Evolutionary conservation across 2,329 filamentous ascomycete genomes (phyloP).

Genomic region (Dothideomycetidae sp.): DNA sequence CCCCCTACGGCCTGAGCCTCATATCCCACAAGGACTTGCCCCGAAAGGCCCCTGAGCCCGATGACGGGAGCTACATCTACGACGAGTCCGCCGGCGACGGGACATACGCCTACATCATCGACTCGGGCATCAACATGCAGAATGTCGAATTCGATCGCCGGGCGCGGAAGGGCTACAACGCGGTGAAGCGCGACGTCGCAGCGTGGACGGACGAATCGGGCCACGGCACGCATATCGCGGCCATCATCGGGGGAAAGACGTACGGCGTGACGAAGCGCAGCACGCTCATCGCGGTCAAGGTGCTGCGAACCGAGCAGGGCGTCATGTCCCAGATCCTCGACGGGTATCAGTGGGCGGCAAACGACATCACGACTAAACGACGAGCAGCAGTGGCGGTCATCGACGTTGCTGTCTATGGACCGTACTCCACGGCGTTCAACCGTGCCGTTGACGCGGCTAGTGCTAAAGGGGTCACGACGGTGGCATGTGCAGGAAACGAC

Average conservation of each 20-base stretch:
- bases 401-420: constrained; percentile 41
- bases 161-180: constrained; percentile 21
- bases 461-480: constrained; percentile 34
- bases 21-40: constrained; percentile 16
- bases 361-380: constrained; percentile 16
- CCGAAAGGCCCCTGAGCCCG: too few species aligned
- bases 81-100: constrained; percentile 14
- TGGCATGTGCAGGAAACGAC: constrained; percentile 42
- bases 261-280: constrained; percentile 48
- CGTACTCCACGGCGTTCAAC: constrained; percentile 34
- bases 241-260: constrained; percentile 43
- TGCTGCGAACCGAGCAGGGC: constrained; percentile 22
- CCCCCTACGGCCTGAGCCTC: not conserved
- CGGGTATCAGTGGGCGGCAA: constrained; percentile 41
- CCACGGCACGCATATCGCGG: constrained; percentile 47
- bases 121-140: constrained; percentile 16
- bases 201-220: constrained; percentile 37
- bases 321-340: constrained; percentile 32
- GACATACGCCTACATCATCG: constrained; percentile 29
- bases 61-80: constrained; percentile 21
- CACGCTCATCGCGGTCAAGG: constrained; percentile 44
- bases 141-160: constrained; percentile 19
- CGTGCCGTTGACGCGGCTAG: constrained; percentile 34
- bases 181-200: constrained; percentile 20
- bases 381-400: constrained; percentile 32